Conservation (phyloP, 2,329 filamentous ascomycete genomes). For the Fusarium multiceps region DNA sequence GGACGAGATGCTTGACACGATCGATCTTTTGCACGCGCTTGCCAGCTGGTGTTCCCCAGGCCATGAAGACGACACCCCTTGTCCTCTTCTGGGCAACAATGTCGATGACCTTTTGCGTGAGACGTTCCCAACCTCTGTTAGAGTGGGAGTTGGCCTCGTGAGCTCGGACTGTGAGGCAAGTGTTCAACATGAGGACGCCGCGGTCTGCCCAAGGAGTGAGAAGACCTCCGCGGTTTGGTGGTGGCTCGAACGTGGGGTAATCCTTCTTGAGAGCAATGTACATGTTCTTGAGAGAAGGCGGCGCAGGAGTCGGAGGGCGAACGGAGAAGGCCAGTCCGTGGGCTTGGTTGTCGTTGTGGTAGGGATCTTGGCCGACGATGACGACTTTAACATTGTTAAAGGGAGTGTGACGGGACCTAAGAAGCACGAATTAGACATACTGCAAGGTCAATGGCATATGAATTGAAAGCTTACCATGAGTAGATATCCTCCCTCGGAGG, state of each 20-base stretch:
- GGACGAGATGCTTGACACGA: slow-evolving; percentile 78
- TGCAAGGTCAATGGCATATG: neutral
- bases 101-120: slow-evolving; percentile 93
- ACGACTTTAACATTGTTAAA: slow-evolving; percentile 90
- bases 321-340: slow-evolving; percentile 97
- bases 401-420: slow-evolving; percentile 94
- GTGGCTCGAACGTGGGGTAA: slow-evolving; percentile 81
- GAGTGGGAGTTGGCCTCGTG: slow-evolving; percentile 89
- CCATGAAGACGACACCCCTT: slow-evolving; percentile 90
- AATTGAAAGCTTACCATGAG: slow-evolving; percentile 75
- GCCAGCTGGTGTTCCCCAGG: slow-evolving; percentile 89
- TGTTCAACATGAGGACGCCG: slow-evolving; percentile 93
- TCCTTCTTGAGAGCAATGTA: slow-evolving; percentile 89
- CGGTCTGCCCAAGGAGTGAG: slow-evolving; percentile 94
- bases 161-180: slow-evolving; percentile 91
- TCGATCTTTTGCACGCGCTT: slow-evolving; percentile 82
- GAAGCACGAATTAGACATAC: slow-evolving; percentile 26
- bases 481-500: slow-evolving; percentile 92
- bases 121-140: slow-evolving; percentile 89
- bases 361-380: slow-evolving; percentile 95
- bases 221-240: slow-evolving; percentile 81
- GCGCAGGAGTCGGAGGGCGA: slow-evolving; percentile 85
- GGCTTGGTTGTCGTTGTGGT: slow-evolving; percentile 95
- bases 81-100: slow-evolving; percentile 81
- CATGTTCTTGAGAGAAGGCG: slow-evolving; percentile 93